phyloP scores from a whole-genome alignment of 148 eudicot species.

The Amaranthus palmeri region DNA sequence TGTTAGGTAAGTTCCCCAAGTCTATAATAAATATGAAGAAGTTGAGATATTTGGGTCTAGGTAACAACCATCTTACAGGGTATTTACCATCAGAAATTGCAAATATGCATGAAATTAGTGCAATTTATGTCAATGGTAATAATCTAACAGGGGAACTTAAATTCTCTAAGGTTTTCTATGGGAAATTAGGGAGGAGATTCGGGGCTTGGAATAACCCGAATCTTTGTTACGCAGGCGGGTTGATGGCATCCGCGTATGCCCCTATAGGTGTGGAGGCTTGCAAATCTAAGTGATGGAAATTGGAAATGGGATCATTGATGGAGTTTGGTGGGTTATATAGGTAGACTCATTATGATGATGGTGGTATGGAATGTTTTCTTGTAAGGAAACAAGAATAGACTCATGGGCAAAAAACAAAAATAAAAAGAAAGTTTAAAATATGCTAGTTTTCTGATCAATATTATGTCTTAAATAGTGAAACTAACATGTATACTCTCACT shows the following conservation, averaged over 20 bases:
- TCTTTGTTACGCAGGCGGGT: conserved; percentile 49
- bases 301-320: conserved; percentile 21
- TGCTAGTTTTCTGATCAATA: conserved; percentile 6
- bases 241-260: conserved; percentile 22
- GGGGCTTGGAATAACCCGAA: conserved; percentile 74
- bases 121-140: conserved; percentile 71
- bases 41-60: conserved; percentile 68
- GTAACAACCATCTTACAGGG: conserved; percentile 66
- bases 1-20: conserved; percentile 65
- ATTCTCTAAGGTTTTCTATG: conserved; percentile 53
- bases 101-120: conserved; percentile 47
- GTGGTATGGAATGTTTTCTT: conserved; percentile 23
- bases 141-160: conserved; percentile 64
- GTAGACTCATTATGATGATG: conserved; percentile 32
- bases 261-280: conserved; percentile 67
- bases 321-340: conserved; percentile 36
- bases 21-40: conserved; percentile 44
- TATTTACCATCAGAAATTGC: conserved; percentile 44
- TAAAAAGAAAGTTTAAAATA: conserved; percentile 1
- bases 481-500: too few relatives aligned
- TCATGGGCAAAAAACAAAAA: background rate
- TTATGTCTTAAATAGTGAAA: conserved; percentile 15
- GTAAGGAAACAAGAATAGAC: conserved; percentile 11
- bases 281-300: conserved; percentile 31
- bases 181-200: conserved; percentile 73